These are phyloP conservation scores for Phytopythium montanum DNA, from an alignment of 352 stramenopile genomes.

Conservation along the genomic window DNA sequence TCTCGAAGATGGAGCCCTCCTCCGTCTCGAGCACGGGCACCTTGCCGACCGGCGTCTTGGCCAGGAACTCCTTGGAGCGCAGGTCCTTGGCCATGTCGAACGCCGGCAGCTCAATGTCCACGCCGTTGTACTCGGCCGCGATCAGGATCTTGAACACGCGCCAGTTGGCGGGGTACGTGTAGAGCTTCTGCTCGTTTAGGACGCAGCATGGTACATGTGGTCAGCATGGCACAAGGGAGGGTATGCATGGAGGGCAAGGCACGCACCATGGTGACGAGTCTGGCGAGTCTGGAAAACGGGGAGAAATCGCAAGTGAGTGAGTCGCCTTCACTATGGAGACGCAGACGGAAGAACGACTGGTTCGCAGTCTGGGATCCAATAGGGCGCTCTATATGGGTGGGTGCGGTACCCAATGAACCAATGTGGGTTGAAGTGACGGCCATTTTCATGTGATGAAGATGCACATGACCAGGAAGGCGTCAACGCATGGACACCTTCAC, in stretches of 20 bases:
- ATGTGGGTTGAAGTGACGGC: too few relatives aligned
- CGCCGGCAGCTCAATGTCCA: slow-evolving; percentile 77
- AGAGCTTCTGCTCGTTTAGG: slow-evolving; percentile 61
- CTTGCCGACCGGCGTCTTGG: slow-evolving; percentile 89
- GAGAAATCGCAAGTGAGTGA: slow-evolving; percentile 3
- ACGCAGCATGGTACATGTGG: background rate
- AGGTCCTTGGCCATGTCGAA: slow-evolving; percentile 62
- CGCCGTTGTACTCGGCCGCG: slow-evolving; percentile 91
- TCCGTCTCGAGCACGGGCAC: slow-evolving; percentile 86
- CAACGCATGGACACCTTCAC: too few relatives aligned
- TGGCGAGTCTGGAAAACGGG: background rate
- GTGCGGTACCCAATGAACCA: background rate
- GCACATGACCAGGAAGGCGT: too few relatives aligned
- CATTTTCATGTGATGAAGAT: too few relatives aligned
- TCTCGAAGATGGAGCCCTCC: slow-evolving; percentile 83
- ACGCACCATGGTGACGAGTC: slow-evolving; percentile 1
- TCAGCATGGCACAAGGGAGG: background rate
- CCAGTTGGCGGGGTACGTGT: slow-evolving; percentile 89
- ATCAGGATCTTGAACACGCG: slow-evolving; percentile 94
- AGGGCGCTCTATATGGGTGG: background rate
- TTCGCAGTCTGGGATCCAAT: background rate
- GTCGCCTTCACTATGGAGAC: background rate
- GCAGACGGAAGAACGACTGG: background rate
- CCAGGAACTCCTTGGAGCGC: slow-evolving; percentile 69
- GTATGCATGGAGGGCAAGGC: background rate